Evolutionary conservation across 805 yeast genomes (phyloP), one percentile per base, ranked within the genome.

Genomic region (Teunomyces gatunensis): DNA sequence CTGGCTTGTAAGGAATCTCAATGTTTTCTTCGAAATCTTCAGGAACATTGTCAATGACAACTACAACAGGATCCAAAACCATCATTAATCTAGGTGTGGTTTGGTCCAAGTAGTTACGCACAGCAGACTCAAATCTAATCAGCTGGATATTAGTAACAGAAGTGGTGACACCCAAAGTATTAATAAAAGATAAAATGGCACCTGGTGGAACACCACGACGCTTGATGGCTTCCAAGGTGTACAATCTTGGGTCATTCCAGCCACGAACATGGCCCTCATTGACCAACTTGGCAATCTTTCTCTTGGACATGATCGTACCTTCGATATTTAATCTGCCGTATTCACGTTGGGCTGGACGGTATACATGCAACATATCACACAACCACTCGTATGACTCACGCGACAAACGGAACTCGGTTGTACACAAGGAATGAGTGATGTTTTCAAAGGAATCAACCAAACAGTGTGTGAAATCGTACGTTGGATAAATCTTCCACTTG

Each of bases 161-260:
- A 1, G 98, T 94, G 36, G 99, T 94, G 47, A 94, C 99, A 61
- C 99, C 99, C 57, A 94, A 79, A 40, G 97, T 92, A 66, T 91
- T 89, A 61, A 94, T 87, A 66, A 94, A 94, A 28, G 90, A 80
- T 64, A 94, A 77, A 65, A 94, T 89, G 25, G 98, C 97, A 39
- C 98, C 97, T 10, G 99, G 99, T 56, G 99, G 99, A 6, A 94
- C 85, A 74, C 99, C 99, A 65, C 99, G 88, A 67, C 99, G 87
- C 64, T 89, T 85, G 51, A 94, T 83, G 44, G 94, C 96, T 58
- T 90, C 99, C 58, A 94, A 79, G 4, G 99, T 94, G 69, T 84
- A 94, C 65, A 94, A 77, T 63, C 99, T 81, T 59, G 99, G 99
- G 69, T 94, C 99, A 68, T 94, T 95, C 99, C 99, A 94, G 40